Conservation (phyloP, 2,329 filamentous ascomycete species). For the Xylariales sp. region DNA sequence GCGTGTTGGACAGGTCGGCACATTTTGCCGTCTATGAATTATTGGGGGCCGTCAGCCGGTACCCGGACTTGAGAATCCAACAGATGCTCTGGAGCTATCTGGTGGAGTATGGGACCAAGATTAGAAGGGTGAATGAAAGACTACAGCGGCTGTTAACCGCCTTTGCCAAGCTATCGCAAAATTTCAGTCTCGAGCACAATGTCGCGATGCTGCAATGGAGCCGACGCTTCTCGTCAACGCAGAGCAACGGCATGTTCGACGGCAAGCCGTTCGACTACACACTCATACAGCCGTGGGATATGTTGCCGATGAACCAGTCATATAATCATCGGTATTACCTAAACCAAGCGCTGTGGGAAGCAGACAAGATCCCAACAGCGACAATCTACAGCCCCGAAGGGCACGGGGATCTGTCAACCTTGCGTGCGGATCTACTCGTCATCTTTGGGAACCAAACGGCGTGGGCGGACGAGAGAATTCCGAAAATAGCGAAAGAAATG, state of each 20-base stretch:
- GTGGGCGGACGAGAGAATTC: conserved; percentile 44
- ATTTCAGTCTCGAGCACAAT: conserved; percentile 41
- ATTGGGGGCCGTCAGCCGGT: conserved; percentile 25
- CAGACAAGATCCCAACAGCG: conserved; percentile 43
- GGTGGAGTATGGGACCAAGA: conserved; percentile 34
- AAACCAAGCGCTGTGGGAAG: conserved; percentile 44
- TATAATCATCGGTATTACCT: conserved; percentile 47
- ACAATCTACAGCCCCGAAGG: conserved; percentile 41
- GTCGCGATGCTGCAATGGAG: conserved; percentile 43
- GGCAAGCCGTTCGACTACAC: conserved; percentile 47
- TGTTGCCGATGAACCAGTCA: conserved; percentile 42
- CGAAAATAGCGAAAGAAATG: conserved; percentile 41
- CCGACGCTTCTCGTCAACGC: conserved; percentile 41
- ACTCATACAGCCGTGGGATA: conserved; percentile 47
- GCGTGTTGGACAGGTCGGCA: conserved; percentile 43
- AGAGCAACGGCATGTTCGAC: conserved; percentile 44
- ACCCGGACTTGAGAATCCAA: conserved; percentile 42
- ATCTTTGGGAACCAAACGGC: conserved; percentile 44
- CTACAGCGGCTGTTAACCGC: conserved; percentile 41
- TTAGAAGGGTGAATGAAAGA: conserved; percentile 37
- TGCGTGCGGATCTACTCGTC: conserved; percentile 45
- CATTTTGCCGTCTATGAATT: conserved; percentile 42
- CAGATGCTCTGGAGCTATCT: conserved; percentile 45
- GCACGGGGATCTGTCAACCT: conserved; percentile 39
- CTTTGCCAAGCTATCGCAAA: conserved; percentile 40